These are phyloP conservation scores for Physcia stellaris DNA, from an alignment of 495 filamentous ascomycete species.

Conservation along the genomic window DNA sequence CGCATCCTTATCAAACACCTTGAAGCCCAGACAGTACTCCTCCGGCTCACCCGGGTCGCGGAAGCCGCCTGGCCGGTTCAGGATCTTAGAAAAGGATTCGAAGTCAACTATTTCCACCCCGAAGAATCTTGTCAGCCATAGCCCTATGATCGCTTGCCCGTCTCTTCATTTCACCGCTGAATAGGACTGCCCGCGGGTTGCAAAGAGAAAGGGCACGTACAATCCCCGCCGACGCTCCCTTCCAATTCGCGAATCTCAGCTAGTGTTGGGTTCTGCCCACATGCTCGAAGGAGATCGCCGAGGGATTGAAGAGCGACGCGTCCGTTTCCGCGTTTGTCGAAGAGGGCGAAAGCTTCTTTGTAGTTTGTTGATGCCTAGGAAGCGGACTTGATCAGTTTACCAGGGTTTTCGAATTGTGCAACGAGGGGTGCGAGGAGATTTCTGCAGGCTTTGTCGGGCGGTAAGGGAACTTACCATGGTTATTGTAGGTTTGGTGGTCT, in stretches of 20 bases:
- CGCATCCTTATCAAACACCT: slow-evolving; percentile 98
- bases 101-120: slow-evolving; percentile 69
- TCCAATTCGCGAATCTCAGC: slow-evolving; percentile 84
- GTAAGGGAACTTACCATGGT: too few relatives aligned
- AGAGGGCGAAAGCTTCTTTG: slow-evolving; percentile 99
- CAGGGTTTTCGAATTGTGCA: too few relatives aligned
- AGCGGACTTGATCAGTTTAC: too few relatives aligned
- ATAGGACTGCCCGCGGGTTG: not conserved
- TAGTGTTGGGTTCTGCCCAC: slow-evolving; percentile 93
- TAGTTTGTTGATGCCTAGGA: slow-evolving; percentile 96
- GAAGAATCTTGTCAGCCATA: too few relatives aligned
- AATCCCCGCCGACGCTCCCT: slow-evolving; percentile 74
- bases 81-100: slow-evolving; percentile 85
- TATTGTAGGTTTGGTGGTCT: too few relatives aligned
- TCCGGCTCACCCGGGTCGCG: slow-evolving; percentile 94
- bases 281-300: slow-evolving; percentile 87
- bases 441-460: too few relatives aligned
- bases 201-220: slow-evolving; percentile 44
- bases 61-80: slow-evolving; percentile 96
- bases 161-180: not conserved
- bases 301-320: slow-evolving; percentile 75
- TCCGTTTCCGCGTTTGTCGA: slow-evolving; percentile 94
- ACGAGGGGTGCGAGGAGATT: too few relatives aligned
- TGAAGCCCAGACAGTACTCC: slow-evolving; percentile 95
- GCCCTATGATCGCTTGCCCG: not conserved